Evolutionary conservation across 768 basidiomycete species (phyloP), one percentile per base, ranked within the genome.

Genomic region (Russula griseocarnosa): DNA sequence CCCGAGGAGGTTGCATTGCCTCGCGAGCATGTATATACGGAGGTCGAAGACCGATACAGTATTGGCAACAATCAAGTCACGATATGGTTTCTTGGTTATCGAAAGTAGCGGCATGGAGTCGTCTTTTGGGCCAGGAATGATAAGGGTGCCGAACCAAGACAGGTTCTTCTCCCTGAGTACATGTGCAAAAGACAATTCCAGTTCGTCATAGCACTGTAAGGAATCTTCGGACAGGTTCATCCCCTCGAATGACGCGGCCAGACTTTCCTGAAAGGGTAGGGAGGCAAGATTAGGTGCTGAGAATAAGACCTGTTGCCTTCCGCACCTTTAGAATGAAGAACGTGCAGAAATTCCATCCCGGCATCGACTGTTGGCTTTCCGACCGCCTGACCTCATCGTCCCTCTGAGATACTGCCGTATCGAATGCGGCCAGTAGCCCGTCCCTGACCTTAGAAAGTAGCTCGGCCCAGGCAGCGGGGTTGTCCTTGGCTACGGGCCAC

Each of bases 281-380:
- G 47, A 44, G 47, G 30, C 22, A 40, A 53, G 55, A 26, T 4
- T 38, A 5, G 26, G 5, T 3, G 58, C 42, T 20, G 53, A 24
- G 20, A 34, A 58, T 54, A 16, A 60, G 56, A n/a, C 28, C 24
- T 10, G 34, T 14, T 13, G 28, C 28, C 13, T 26, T n/a, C 57
- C 79, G 61, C 60, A 93, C 96, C 86, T 98, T 99, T 42, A 95
- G 79, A 56, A 94, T 85, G 75, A 98, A 98, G 78, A 95, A 98
- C 0, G 90, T 94, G 73, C 94, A 95, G 72, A 97, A 99, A 72
- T 97, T 97, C 97, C 97, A 99, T 10, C 97, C 96, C 1, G 94
- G 93, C 85, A 94, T 90, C 69, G 88, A 83, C 60, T 92, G 82
- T 74, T 98, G 92, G 54, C 85, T 82, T 71, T 99, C 96, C 0